A percentile compares a stretch with the other conserved stretches of the same genome.
Evolutionary conservation across 768 basidiomycete genomes (phyloP).

Genomic region (Tubosaeta brunneosetosa): DNA sequence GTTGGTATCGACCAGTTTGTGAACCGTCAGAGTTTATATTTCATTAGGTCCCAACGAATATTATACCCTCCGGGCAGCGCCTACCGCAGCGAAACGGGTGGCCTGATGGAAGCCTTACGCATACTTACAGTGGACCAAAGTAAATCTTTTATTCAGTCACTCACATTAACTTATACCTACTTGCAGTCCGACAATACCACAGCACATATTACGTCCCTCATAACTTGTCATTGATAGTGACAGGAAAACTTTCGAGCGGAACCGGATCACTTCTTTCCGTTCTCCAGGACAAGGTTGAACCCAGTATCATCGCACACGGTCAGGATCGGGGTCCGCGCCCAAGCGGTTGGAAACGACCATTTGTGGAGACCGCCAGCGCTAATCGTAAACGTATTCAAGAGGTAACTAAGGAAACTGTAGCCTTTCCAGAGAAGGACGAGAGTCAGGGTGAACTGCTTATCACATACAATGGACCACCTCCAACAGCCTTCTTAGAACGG

Average conservation of each 20-base stretch:
- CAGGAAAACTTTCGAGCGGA: slow-evolving; percentile 78
- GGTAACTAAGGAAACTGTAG: slow-evolving; percentile 61
- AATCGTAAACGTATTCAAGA: slow-evolving; percentile 47
- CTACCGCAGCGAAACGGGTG: slow-evolving; percentile 96
- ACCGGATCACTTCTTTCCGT: slow-evolving; percentile 74
- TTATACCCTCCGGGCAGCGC: slow-evolving; percentile 78
- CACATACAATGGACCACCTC: slow-evolving; percentile 72
- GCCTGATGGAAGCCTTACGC: slow-evolving; percentile 87
- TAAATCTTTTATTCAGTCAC: slow-evolving; percentile 31
- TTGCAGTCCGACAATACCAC: slow-evolving; percentile 84
- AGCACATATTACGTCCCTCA: slow-evolving; percentile 88
- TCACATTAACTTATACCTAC: slow-evolving; percentile 13
- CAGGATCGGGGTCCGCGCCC: slow-evolving; percentile 70
- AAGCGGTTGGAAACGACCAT: slow-evolving; percentile 87
- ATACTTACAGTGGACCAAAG: slow-evolving; percentile 86
- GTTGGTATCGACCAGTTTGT: slow-evolving; percentile 38
- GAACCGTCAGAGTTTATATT: slow-evolving; percentile 2
- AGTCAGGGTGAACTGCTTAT: slow-evolving; percentile 85
- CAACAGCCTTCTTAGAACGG: slow-evolving; percentile 64
- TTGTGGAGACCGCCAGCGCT: slow-evolving; percentile 81
- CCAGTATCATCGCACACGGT: slow-evolving; percentile 69
- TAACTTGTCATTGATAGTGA: slow-evolving; percentile 84
- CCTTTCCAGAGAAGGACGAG: slow-evolving; percentile 97
- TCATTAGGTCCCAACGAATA: slow-evolving; percentile 65
- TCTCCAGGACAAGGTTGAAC: slow-evolving; percentile 79